Evolutionary conservation across 805 yeast genomes (phyloP).

Genomic region (Cyberlindnera americana): DNA sequence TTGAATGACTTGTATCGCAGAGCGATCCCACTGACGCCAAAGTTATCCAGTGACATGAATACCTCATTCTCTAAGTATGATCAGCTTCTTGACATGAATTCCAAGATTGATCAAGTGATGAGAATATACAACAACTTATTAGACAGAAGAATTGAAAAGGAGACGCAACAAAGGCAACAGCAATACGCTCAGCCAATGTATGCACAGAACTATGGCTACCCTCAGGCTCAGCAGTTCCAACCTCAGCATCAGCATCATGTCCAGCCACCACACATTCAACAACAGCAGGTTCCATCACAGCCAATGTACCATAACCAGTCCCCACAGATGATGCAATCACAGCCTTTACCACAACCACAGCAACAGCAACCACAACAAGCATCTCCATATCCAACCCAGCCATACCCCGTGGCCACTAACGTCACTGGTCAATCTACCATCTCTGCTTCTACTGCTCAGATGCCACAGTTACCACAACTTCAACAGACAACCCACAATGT

Average conservation of each 20-base stretch:
- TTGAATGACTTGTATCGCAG: constrained; percentile 56
- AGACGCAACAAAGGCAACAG: constrained; percentile 27
- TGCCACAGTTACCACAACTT: constrained; percentile 6
- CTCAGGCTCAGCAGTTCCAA: constrained; percentile 9
- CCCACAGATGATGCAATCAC: constrained; percentile 1
- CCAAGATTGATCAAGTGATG: constrained; percentile 71
- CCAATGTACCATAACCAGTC: constrained; percentile 3
- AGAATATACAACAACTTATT: constrained; percentile 73
- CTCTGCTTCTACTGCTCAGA: neutral
- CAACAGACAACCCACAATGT: constrained; percentile 6
- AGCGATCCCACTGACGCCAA: constrained; percentile 63
- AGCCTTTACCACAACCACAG: constrained; percentile 1
- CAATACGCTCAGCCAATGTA: constrained; percentile 14
- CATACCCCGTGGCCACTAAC: constrained; percentile 10
- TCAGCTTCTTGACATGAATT: constrained; percentile 63
- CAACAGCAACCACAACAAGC: constrained; percentile 6
- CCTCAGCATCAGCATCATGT: constrained; percentile 12
- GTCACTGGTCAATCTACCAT: constrained; percentile 3
- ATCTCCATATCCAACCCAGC: constrained; percentile 14
- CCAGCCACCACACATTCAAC: constrained; percentile 6
- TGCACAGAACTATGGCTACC: constrained; percentile 8
- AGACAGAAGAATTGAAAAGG: constrained; percentile 48
- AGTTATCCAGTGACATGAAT: constrained; percentile 55
- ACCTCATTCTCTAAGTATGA: constrained; percentile 62
- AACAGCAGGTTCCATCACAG: constrained; percentile 9